A percentile compares a stretch with the other conserved stretches of the same genome.
phyloP scores from a whole-genome alignment of 2,329 filamentous ascomycete genomes.

The Pseudogymnoascus sp. region DNA sequence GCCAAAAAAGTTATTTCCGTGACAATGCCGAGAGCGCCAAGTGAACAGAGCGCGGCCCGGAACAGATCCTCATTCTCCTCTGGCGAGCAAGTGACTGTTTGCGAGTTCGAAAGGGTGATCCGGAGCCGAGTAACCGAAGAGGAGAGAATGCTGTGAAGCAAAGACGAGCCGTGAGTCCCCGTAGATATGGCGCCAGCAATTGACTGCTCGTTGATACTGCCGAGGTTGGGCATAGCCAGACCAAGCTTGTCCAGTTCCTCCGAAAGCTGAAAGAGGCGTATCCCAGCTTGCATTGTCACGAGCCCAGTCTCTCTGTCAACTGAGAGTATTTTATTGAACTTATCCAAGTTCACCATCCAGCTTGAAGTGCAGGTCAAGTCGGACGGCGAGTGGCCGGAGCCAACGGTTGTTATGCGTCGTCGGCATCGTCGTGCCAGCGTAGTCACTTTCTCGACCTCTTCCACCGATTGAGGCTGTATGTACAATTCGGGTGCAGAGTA shows the following conservation, averaged over 20 bases:
- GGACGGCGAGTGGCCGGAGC: constrained; percentile 85
- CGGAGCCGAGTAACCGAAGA: constrained; percentile 67
- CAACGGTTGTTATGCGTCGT: constrained; percentile 75
- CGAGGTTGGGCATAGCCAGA: constrained; percentile 81
- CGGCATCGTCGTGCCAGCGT: constrained; percentile 73
- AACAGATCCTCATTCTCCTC: constrained; percentile 68
- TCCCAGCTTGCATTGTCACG: constrained; percentile 79
- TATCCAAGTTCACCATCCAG: constrained; percentile 91
- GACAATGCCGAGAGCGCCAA: constrained; percentile 86
- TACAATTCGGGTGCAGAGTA: constrained; percentile 84
- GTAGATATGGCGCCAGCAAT: constrained; percentile 89
- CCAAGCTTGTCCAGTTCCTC: constrained; percentile 64
- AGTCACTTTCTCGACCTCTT: constrained; percentile 77
- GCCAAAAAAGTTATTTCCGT: constrained; percentile 81
- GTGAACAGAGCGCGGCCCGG: constrained; percentile 74
- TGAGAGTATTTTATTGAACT: constrained; percentile 63
- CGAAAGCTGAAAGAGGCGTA: constrained; percentile 68
- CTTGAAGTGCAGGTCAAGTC: constrained; percentile 86
- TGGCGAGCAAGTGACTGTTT: constrained; percentile 60
- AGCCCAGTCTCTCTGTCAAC: constrained; percentile 58
- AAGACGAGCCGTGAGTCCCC: constrained; percentile 83
- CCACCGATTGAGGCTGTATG: constrained; percentile 69
- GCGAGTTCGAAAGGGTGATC: constrained; percentile 75
- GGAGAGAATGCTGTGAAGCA: constrained; percentile 75
- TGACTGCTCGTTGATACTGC: constrained; percentile 91